These are phyloP conservation scores for Pluteus cervinus DNA, from an alignment of 768 basidiomycete species.

Conservation along the genomic window DNA sequence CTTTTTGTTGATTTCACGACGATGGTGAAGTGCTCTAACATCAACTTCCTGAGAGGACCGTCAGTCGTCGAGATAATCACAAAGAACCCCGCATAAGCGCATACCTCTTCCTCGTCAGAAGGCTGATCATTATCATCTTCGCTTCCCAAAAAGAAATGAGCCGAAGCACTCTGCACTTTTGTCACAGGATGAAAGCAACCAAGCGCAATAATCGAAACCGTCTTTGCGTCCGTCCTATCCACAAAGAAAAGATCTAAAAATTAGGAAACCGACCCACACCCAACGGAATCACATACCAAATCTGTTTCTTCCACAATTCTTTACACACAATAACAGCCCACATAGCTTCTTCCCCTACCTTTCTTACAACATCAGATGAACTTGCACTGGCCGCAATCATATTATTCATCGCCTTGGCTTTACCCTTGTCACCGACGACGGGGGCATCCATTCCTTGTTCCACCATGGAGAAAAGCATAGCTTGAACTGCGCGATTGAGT, in stretches of 20 bases:
- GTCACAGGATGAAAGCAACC: constrained; percentile 91
- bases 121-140: constrained; percentile 73
- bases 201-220: constrained; percentile 85
- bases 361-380: no score
- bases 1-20: constrained; percentile 92
- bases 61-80: not conserved
- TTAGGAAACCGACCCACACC: not conserved
- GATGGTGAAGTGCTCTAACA: constrained; percentile 73
- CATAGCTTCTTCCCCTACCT: constrained; percentile 92
- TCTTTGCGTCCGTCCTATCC: constrained; percentile 79
- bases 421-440: constrained; percentile 81
- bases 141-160: constrained; percentile 95
- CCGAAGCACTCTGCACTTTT: constrained; percentile 91
- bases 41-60: constrained; percentile 46
- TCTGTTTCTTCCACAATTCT: constrained; percentile 89
- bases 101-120: constrained; percentile 62
- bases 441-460: constrained; percentile 86
- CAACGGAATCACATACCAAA: constrained; percentile 52
- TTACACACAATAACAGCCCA: constrained; percentile 95
- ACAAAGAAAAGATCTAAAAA: not conserved
- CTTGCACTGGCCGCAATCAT: no score
- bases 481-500: constrained; percentile 92
- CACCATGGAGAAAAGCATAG: constrained; percentile 94
- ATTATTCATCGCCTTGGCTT: constrained; percentile 40
- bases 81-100: constrained; percentile 3